These are phyloP conservation scores for Aspergillus sergii DNA, from an alignment of 2,329 filamentous ascomycete species.

Conservation along the genomic window DNA sequence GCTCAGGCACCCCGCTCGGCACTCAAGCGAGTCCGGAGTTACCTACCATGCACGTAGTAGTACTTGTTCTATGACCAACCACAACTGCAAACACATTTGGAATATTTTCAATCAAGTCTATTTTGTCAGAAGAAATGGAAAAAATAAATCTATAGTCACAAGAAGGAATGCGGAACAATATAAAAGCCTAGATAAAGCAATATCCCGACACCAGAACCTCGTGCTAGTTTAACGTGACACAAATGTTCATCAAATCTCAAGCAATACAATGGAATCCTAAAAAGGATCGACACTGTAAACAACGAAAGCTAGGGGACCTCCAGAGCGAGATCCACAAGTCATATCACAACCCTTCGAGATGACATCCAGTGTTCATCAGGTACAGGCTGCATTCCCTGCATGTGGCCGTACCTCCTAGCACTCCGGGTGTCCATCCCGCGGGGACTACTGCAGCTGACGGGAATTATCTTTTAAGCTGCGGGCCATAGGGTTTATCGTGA, in stretches of 20 bases:
- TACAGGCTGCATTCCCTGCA: constrained; percentile 39
- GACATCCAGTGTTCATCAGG: constrained; percentile 18
- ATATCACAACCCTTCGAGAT: constrained; percentile 16
- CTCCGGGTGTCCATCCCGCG: constrained; percentile 6
- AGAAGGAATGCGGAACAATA: constrained; percentile 14
- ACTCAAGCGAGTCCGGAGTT: not conserved
- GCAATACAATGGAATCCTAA: constrained; percentile 17
- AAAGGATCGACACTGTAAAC: constrained; percentile 14
- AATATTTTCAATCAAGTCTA: constrained; percentile 17
- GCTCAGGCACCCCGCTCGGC: not conserved
- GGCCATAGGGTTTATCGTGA: constrained; percentile 11
- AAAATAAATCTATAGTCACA: constrained; percentile 23
- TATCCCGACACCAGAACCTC: constrained; percentile 24
- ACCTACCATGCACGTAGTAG: not conserved
- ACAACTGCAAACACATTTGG: not conserved
- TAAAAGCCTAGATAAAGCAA: constrained; percentile 8
- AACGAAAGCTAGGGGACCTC: constrained; percentile 9
- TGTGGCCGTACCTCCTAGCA: constrained; percentile 31
- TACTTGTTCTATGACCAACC: not conserved
- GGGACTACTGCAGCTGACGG: constrained; percentile 12
- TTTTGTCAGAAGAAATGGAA: constrained; percentile 14
- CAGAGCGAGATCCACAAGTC: constrained; percentile 11
- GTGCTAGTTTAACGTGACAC: constrained; percentile 25
- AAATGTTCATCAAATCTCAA: constrained; percentile 26
- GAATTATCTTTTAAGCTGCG: constrained; percentile 21